Percentiles rank a stretch among this genome's conserved stretches.
These are phyloP conservation scores for Ramichloridium luteum DNA, from an alignment of 2,329 filamentous ascomycete species.

Conservation along the genomic window DNA sequence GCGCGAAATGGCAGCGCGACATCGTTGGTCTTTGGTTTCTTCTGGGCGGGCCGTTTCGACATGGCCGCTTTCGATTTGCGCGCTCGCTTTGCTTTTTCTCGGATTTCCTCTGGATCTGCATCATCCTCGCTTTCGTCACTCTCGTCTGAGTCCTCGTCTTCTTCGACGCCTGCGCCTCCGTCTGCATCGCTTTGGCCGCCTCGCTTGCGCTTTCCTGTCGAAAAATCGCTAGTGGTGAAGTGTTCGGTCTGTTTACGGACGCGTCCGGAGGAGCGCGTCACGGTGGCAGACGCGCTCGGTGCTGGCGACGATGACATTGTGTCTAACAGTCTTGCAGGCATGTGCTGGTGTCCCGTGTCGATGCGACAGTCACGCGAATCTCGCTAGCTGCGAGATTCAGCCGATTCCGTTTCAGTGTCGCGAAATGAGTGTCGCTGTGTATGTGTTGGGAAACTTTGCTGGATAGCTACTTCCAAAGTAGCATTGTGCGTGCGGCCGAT, in stretches of 20 bases:
- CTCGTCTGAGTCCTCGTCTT: slow-evolving; percentile 22
- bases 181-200: slow-evolving; percentile 23
- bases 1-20: slow-evolving; percentile 44
- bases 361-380: not conserved
- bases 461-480: no score
- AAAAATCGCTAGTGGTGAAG: slow-evolving; percentile 19
- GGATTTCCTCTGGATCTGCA: slow-evolving; percentile 34
- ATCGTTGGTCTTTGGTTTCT: slow-evolving; percentile 45
- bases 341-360: not conserved
- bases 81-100: slow-evolving; percentile 25
- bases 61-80: slow-evolving; percentile 21
- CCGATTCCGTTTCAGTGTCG: slow-evolving; percentile 7
- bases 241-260: slow-evolving; percentile 24
- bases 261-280: slow-evolving; percentile 53
- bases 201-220: slow-evolving; percentile 38
- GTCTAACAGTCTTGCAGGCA: slow-evolving; percentile 11
- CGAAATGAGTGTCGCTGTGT: slow-evolving; percentile 19
- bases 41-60: slow-evolving; percentile 29
- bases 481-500: no score
- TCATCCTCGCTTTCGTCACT: slow-evolving; percentile 23
- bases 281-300: slow-evolving; percentile 30
- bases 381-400: not conserved
- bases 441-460: slow-evolving; percentile 1
- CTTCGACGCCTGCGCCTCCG: slow-evolving; percentile 25
- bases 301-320: slow-evolving; percentile 12